Conservation (phyloP, 2,329 filamentous ascomycete species). For the Fonsecaea multimorphosa region DNA sequence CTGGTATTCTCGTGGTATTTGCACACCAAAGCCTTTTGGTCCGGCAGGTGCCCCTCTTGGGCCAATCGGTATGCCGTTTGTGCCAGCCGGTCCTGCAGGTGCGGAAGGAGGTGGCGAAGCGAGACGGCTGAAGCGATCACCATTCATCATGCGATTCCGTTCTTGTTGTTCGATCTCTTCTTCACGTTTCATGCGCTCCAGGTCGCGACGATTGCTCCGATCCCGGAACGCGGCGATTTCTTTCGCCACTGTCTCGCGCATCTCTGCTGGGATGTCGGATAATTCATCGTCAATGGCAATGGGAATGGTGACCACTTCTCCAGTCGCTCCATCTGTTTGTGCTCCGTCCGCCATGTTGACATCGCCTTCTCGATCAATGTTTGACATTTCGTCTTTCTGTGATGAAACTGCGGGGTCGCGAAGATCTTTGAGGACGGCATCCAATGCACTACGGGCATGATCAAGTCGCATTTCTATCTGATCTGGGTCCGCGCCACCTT, state of each 20-base stretch:
- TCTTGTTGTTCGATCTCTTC: slow-evolving; percentile 92
- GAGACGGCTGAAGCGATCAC: slow-evolving; percentile 69
- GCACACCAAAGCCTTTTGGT: slow-evolving; percentile 66
- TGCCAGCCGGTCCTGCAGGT: slow-evolving; percentile 66
- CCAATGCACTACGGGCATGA: slow-evolving; percentile 70
- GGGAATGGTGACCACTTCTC: slow-evolving; percentile 82
- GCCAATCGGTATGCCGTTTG: slow-evolving; percentile 78
- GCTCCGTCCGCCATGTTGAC: slow-evolving; percentile 63
- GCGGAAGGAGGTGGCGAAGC: slow-evolving; percentile 72
- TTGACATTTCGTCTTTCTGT: slow-evolving; percentile 53
- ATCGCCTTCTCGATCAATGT: slow-evolving; percentile 70
- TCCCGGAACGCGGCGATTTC: slow-evolving; percentile 96
- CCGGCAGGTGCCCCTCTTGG: slow-evolving; percentile 77
- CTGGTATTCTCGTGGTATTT: slow-evolving; percentile 74
- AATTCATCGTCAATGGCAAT: slow-evolving; percentile 89
- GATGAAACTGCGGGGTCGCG: slow-evolving; percentile 67
- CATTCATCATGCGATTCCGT: slow-evolving; percentile 68
- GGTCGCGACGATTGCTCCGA: slow-evolving; percentile 82
- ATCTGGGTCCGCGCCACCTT: slow-evolving; percentile 67
- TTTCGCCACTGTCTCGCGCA: slow-evolving; percentile 90
- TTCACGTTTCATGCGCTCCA: slow-evolving; percentile 84
- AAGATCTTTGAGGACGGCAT: slow-evolving; percentile 71
- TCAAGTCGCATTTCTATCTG: slow-evolving; percentile 72
- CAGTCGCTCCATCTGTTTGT: slow-evolving; percentile 61
- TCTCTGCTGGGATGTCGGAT: slow-evolving; percentile 92